Evolutionary conservation across 345 rosid species (phyloP).

Genomic region (Euclidium syriacum): DNA sequence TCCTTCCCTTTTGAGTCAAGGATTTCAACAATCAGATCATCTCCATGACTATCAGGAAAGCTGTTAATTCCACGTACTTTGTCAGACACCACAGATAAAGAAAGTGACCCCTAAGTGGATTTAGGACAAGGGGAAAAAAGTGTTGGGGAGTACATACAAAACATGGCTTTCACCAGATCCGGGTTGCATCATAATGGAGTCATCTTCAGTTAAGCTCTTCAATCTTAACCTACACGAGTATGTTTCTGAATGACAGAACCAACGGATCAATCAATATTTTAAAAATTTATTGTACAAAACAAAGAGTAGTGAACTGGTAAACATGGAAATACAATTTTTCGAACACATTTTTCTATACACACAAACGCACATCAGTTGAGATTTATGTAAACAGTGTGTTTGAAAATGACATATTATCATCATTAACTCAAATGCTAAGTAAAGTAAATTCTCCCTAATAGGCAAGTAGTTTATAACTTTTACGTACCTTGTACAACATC

Average conservation of each 20-base stretch:
- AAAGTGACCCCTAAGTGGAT: background rate
- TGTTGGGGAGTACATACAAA: conserved; percentile 53
- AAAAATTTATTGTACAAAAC: background rate
- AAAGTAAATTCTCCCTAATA: background rate
- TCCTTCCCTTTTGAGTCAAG: conserved; percentile 78
- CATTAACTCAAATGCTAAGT: background rate
- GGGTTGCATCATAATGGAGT: conserved; percentile 72
- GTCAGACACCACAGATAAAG: conserved; percentile 15
- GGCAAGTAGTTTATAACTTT: conserved; percentile 2
- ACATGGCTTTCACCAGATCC: conserved; percentile 95
- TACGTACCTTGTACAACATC: conserved; percentile 73
- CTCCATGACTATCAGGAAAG: conserved; percentile 93
- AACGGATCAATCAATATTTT: background rate
- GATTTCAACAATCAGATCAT: conserved; percentile 88
- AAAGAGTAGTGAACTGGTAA: background rate
- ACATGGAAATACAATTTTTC: background rate
- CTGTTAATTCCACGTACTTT: conserved; percentile 43
- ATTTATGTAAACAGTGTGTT: background rate
- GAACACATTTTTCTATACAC: no score
- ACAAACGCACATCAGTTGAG: background rate
- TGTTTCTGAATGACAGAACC: conserved; percentile 47
- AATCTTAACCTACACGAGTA: conserved; percentile 69
- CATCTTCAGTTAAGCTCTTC: conserved; percentile 85
- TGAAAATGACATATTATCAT: background rate
- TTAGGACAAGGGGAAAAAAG: conserved; percentile 9